These are phyloP conservation scores for Hypoxylon sp. DNA, from an alignment of 2,329 filamentous ascomycete species.

Conservation along the genomic window DNA sequence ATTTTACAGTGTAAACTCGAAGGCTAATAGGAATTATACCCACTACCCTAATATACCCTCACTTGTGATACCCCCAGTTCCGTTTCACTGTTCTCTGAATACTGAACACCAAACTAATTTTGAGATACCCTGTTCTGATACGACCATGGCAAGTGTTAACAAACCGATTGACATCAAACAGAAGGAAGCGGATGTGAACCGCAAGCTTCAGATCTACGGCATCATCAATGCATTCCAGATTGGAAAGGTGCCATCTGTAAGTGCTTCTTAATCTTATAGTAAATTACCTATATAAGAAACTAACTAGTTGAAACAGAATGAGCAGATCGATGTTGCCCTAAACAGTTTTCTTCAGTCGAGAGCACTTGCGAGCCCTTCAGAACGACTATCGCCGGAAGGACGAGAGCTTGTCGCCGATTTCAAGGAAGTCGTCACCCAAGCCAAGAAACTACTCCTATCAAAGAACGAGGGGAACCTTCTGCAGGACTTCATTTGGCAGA, in stretches of 20 bases:
- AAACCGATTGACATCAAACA: slow-evolving; percentile 79
- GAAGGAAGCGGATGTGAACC: slow-evolving; percentile 90
- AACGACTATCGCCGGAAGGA: slow-evolving; percentile 86
- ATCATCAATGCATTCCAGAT: slow-evolving; percentile 87
- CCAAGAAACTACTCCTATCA: slow-evolving; percentile 84
- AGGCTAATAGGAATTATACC: slow-evolving; percentile 24
- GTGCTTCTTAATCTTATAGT: slow-evolving; percentile 53
- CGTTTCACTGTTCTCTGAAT: slow-evolving; percentile 13
- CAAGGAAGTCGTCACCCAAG: slow-evolving; percentile 83
- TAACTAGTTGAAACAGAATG: slow-evolving; percentile 72
- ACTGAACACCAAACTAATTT: slow-evolving; percentile 25
- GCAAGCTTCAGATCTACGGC: slow-evolving; percentile 95
- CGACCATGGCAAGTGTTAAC: slow-evolving; percentile 70
- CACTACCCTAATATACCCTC: slow-evolving; percentile 20
- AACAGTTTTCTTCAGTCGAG: slow-evolving; percentile 87
- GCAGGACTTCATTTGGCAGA: slow-evolving; percentile 98
- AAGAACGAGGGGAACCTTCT: slow-evolving; percentile 97
- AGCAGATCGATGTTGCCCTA: slow-evolving; percentile 94
- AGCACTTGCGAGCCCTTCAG: slow-evolving; percentile 77
- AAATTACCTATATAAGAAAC: slow-evolving; percentile 20
- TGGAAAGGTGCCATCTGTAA: slow-evolving; percentile 91
- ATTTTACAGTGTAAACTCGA: slow-evolving; percentile 19
- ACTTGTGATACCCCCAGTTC: slow-evolving; percentile 31
- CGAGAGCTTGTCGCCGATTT: slow-evolving; percentile 83
- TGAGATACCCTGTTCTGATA: slow-evolving; percentile 27